Evolutionary conservation across 1,284 basidiomycete species (phyloP).

Genomic region (Puccinia sorghi): DNA sequence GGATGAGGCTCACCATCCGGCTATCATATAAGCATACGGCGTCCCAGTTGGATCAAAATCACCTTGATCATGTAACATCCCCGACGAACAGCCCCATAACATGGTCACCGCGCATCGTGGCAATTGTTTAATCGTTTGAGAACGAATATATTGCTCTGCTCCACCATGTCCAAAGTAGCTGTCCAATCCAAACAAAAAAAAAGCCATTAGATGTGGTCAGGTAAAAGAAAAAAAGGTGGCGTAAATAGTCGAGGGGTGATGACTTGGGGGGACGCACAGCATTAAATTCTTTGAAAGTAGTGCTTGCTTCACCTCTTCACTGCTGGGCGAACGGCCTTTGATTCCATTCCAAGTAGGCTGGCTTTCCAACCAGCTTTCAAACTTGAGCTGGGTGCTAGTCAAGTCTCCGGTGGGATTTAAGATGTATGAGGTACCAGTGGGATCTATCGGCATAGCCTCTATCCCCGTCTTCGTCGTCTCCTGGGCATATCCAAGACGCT

Average conservation of each 20-base stretch:
- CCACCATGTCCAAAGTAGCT: constrained; percentile 98
- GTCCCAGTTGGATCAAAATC: constrained; percentile 90
- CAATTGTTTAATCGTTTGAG: constrained; percentile 77
- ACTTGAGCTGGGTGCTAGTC: constrained; percentile 75
- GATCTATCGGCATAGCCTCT: constrained; percentile 62
- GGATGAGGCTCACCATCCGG: constrained; percentile 76
- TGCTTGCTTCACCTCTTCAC: constrained; percentile 74
- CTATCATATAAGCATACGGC: constrained; percentile 91
- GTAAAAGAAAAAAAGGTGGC: not conserved
- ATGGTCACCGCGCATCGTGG: constrained; percentile 84
- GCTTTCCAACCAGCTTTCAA: constrained; percentile 70
- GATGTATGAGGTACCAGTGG: constrained; percentile 74
- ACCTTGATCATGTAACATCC: constrained; percentile 80
- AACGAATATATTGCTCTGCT: constrained; percentile 88
- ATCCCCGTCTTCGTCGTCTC: constrained; percentile 51
- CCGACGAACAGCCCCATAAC: constrained; percentile 99
- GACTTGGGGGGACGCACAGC: constrained; percentile 66
- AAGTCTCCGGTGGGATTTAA: constrained; percentile 93
- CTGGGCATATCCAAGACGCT: constrained; percentile 62
- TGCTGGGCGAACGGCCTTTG: constrained; percentile 72
- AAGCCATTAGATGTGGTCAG: not conserved
- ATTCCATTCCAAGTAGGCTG: constrained; percentile 77
- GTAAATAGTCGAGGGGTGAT: not conserved
- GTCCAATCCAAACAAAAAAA: constrained; percentile 5
- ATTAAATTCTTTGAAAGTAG: constrained; percentile 74